Percentiles rank a stretch among this genome's conserved stretches.
Conservation (phyloP, 2,329 filamentous ascomycete species). For the Graphilbum sp. region DNA sequence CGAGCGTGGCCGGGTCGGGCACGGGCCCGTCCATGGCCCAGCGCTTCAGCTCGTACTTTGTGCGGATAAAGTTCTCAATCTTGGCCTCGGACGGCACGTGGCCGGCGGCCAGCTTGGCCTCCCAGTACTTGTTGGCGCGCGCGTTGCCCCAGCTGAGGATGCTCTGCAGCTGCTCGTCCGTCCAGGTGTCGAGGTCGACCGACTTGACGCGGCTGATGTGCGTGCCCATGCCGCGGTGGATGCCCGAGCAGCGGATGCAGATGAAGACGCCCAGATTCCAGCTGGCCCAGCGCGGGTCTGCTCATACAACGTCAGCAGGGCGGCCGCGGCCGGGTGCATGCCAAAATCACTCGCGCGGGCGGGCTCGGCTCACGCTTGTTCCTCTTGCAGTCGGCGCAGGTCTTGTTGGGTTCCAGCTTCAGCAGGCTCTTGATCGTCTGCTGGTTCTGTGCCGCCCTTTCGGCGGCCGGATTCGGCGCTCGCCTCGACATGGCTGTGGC, state of each 20-base stretch:
- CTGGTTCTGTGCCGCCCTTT: slow-evolving; percentile 84
- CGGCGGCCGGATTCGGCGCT: slow-evolving; percentile 59
- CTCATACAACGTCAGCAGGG: background rate
- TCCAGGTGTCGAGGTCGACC: slow-evolving; percentile 96
- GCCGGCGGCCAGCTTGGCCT: slow-evolving; percentile 77
- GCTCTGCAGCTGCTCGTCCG: slow-evolving; percentile 90
- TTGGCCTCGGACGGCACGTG: slow-evolving; percentile 92
- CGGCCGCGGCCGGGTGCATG: background rate
- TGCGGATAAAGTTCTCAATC: slow-evolving; percentile 99
- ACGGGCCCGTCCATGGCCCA: slow-evolving; percentile 98
- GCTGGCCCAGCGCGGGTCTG: slow-evolving; percentile 95
- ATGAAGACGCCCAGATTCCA: slow-evolving; percentile 97
- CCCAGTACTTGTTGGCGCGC: slow-evolving; percentile 97
- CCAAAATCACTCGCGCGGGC: too few relatives aligned
- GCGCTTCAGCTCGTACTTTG: slow-evolving; percentile 96
- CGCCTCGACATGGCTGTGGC: slow-evolving; percentile 54
- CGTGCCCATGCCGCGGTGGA: slow-evolving; percentile 96
- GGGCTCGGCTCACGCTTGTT: slow-evolving; percentile 71
- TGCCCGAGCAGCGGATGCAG: slow-evolving; percentile 96
- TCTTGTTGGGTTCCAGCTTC: slow-evolving; percentile 90
- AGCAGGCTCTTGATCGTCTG: slow-evolving; percentile 86
- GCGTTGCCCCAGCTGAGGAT: slow-evolving; percentile 92
- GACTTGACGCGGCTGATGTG: slow-evolving; percentile 98
- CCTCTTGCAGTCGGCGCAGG: slow-evolving; percentile 94
- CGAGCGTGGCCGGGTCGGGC: slow-evolving; percentile 79